Percentiles rank a stretch among this genome's conserved stretches.
Evolutionary conservation across 805 yeast genomes (phyloP).

Genomic region (Ogataea wickerhamii): DNA sequence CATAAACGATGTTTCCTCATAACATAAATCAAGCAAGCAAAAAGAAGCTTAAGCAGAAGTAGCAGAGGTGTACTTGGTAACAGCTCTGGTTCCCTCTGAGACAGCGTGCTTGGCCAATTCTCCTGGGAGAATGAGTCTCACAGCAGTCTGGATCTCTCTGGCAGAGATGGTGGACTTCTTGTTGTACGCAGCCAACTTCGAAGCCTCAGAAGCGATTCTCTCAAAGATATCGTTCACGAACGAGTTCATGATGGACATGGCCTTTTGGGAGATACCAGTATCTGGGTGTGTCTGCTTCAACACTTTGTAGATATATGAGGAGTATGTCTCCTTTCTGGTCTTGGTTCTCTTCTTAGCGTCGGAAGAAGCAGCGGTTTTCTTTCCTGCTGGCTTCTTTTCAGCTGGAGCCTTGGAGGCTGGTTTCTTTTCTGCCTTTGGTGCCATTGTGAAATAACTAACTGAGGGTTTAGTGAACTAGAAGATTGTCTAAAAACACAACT

Average conservation of each 20-base stretch:
- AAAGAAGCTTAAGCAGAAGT: conserved; percentile 30
- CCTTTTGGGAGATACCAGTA: conserved; percentile 98
- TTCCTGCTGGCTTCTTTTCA: conserved; percentile 89
- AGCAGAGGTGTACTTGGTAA: conserved; percentile 85
- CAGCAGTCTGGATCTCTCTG: conserved; percentile 97
- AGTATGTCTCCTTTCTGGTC: conserved; percentile 97
- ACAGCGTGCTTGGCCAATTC: conserved; percentile 97
- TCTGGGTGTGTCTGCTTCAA: conserved; percentile 99
- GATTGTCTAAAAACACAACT: background rate
- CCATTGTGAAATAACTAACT: conserved; percentile 42
- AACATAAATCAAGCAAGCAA: conserved; percentile 12
- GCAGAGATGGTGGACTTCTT: conserved; percentile 97
- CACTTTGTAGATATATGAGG: conserved; percentile 97
- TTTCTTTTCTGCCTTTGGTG: conserved; percentile 59
- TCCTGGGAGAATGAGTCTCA: conserved; percentile 95
- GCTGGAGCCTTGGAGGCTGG: conserved; percentile 97
- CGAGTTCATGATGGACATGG: conserved; percentile 98
- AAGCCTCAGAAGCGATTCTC: conserved; percentile 97
- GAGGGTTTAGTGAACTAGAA: background rate
- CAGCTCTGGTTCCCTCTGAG: conserved; percentile 97
- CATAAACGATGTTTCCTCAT: conserved; percentile 17
- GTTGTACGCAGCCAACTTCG: conserved; percentile 98
- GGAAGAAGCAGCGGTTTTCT: conserved; percentile 80
- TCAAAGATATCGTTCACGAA: conserved; percentile 97
- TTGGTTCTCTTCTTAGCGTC: conserved; percentile 89